phyloP scores from a whole-genome alignment of 345 rosid species.

The Brassica napus region DNA sequence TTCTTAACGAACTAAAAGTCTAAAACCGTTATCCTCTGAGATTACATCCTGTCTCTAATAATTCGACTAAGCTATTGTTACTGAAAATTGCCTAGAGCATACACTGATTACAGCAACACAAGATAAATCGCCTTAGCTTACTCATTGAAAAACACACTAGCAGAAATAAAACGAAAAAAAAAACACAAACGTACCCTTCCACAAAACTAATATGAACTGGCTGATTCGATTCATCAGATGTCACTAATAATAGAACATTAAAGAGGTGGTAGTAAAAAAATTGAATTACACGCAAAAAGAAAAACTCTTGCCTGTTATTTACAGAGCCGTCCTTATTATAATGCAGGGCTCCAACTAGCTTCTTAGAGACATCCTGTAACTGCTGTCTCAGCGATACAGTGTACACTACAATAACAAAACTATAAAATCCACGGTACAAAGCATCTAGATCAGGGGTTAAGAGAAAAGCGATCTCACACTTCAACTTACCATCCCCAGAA shows the following conservation, averaged over 20 bases:
- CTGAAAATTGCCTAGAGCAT: too few relatives aligned
- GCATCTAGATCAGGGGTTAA: too few relatives aligned
- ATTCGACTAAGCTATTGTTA: too few relatives aligned
- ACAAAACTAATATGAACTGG: neutral
- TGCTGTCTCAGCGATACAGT: conserved; percentile 97
- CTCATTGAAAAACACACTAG: too few relatives aligned
- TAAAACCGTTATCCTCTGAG: too few relatives aligned
- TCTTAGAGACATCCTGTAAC: conserved; percentile 94
- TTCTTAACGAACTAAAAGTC: too few relatives aligned
- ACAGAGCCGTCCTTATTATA: conserved; percentile 95
- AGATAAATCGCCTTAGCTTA: neutral
- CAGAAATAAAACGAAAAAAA: neutral
- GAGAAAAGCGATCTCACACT: too few relatives aligned
- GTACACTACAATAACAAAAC: conserved; percentile 64
- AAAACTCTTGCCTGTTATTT: conserved; percentile 72
- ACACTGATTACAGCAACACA: neutral
- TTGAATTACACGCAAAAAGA: neutral
- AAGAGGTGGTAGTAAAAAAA: neutral
- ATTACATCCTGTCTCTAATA: too few relatives aligned
- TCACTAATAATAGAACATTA: conserved; percentile 32
- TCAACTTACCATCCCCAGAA: conserved; percentile 86
- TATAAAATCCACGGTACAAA: too few relatives aligned
- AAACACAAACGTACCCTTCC: conserved; percentile 2
- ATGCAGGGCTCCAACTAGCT: conserved; percentile 90
- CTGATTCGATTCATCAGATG: neutral